A percentile compares a stretch with the other conserved stretches of the same genome.
phyloP scores from a whole-genome alignment of 257 asterid genomes.

The Scutellaria galericulata region DNA sequence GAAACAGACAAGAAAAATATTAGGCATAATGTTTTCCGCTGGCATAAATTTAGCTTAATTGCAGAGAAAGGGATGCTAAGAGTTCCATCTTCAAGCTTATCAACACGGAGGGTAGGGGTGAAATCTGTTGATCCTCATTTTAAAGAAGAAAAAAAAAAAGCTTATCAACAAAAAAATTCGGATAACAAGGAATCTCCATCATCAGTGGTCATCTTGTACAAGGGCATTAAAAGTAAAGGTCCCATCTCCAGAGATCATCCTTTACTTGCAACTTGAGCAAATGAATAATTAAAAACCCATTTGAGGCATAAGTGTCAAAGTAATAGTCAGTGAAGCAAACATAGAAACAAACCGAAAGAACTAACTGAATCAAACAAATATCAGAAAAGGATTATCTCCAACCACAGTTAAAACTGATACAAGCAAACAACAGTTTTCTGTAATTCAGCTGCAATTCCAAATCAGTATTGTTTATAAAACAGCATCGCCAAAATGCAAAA shows the following conservation, averaged over 20 bases:
- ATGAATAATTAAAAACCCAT: neutral
- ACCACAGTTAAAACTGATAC: constrained; percentile 15
- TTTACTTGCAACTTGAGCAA: constrained; percentile 26
- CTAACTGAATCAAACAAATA: constrained; percentile 23
- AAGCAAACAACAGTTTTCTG: constrained; percentile 23
- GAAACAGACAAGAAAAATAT: constrained; percentile 16
- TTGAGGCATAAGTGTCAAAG: neutral
- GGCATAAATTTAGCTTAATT: constrained; percentile 19
- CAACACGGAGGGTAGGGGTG: neutral
- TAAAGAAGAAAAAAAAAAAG: neutral
- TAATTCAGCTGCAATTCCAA: constrained; percentile 15
- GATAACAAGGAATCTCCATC: neutral
- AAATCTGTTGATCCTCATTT: no score
- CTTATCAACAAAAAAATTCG: neutral
- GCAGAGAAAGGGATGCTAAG: constrained; percentile 20
- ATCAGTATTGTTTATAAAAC: constrained; percentile 13
- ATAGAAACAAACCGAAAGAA: constrained; percentile 10
- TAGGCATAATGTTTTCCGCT: constrained; percentile 12
- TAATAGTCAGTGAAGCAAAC: constrained; percentile 9
- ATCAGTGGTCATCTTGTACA: neutral
- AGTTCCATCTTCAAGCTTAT: constrained; percentile 19
- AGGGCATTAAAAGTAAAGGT: constrained; percentile 4
- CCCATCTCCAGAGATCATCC: constrained; percentile 32
- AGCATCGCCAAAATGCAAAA: constrained; percentile 5
- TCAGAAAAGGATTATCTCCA: constrained; percentile 5